These are phyloP conservation scores for Senna tora DNA, from an alignment of 306 rosid genomes.

Conservation along the genomic window DNA sequence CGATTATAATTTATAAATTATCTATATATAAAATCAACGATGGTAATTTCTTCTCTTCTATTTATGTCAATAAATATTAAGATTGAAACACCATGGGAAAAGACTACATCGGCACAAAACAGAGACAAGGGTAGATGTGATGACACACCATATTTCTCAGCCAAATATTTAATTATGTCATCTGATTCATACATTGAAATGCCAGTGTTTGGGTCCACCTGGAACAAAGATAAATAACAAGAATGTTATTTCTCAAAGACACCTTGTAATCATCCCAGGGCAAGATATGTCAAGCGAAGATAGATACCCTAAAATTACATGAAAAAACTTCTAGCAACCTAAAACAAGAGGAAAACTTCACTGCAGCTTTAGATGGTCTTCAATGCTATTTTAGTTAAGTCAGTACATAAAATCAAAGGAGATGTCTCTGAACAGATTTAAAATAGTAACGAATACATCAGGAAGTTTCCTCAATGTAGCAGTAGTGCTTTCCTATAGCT, in stretches of 20 bases:
- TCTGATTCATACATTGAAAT: constrained; percentile 97
- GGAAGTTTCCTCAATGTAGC: constrained; percentile 7
- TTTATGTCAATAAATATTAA: background rate
- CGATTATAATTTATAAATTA: constrained; percentile 4
- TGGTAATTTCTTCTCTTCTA: background rate
- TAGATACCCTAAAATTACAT: background rate
- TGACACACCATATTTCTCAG: constrained; percentile 70
- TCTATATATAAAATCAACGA: constrained; percentile 5
- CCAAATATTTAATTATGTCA: constrained; percentile 88
- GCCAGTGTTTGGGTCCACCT: constrained; percentile 97
- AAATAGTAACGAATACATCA: background rate
- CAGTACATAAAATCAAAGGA: constrained; percentile 1
- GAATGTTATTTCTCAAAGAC: constrained; percentile 26
- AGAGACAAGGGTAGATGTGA: constrained; percentile 25
- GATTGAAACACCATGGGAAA: constrained; percentile 22
- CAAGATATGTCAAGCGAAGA: constrained; percentile 26
- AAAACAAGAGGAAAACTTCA: background rate
- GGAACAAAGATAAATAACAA: constrained; percentile 39
- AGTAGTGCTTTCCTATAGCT: background rate
- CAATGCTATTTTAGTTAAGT: constrained; percentile 1
- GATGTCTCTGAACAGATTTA: constrained; percentile 1
- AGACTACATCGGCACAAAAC: background rate
- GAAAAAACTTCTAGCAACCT: constrained; percentile 22
- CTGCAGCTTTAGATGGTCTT: constrained; percentile 19
- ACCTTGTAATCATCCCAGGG: constrained; percentile 24